Conservation (phyloP, 2,329 filamentous ascomycete genomes). For the Ceratocystis albifundus region DNA sequence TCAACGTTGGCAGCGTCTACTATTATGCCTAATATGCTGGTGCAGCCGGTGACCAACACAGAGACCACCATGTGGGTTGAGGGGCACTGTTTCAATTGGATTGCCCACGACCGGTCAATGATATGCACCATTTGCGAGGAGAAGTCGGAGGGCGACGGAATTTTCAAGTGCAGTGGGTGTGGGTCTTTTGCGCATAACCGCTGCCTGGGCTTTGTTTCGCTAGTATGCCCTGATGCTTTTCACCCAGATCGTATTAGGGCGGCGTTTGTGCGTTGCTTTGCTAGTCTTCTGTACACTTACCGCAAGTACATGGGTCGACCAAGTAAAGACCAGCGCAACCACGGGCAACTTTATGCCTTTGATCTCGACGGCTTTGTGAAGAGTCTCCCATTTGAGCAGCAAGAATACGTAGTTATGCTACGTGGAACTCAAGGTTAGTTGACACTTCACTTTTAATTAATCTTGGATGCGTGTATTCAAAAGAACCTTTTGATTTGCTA, state of each 20-base stretch:
- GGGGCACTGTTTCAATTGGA: slow-evolving; percentile 66
- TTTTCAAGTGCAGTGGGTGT: slow-evolving; percentile 63
- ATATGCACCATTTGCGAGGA: slow-evolving; percentile 68
- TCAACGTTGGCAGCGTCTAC: slow-evolving; percentile 79
- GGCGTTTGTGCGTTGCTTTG: slow-evolving; percentile 53
- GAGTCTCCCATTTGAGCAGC: slow-evolving; percentile 53
- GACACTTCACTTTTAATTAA: background rate
- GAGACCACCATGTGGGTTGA: slow-evolving; percentile 75
- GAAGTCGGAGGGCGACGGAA: slow-evolving; percentile 56
- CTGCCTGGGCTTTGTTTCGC: slow-evolving; percentile 49
- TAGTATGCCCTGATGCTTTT: slow-evolving; percentile 54
- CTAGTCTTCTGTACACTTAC: slow-evolving; percentile 56
- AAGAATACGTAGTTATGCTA: slow-evolving; percentile 53
- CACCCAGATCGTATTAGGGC: slow-evolving; percentile 50
- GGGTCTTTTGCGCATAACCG: slow-evolving; percentile 45
- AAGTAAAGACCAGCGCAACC: slow-evolving; percentile 47
- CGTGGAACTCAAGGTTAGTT: slow-evolving; percentile 53
- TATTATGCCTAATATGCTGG: slow-evolving; percentile 73
- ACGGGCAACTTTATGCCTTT: slow-evolving; percentile 50
- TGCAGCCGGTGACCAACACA: slow-evolving; percentile 67
- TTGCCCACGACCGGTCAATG: slow-evolving; percentile 43
- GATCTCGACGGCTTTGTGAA: slow-evolving; percentile 55
- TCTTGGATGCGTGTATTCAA: background rate
- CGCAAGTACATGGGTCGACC: slow-evolving; percentile 51
- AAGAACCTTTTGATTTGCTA: background rate